phyloP scores from a whole-genome alignment of 2,329 filamentous ascomycete species.

The Tricladium varicosporioides region DNA sequence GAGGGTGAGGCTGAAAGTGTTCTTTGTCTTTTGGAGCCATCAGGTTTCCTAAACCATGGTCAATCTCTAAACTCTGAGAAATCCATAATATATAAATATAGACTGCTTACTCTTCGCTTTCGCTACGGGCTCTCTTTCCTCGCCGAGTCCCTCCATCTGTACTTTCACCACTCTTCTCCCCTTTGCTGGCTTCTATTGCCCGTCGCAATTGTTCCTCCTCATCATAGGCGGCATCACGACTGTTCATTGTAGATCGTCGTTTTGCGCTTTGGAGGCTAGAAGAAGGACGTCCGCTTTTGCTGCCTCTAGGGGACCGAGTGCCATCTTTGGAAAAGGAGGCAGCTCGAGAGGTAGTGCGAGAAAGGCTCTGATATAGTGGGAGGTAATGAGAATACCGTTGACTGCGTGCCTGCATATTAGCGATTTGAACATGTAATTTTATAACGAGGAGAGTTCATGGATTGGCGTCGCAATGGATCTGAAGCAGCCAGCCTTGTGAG shows the following conservation, averaged over 20 bases:
- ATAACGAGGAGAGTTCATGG: constrained; percentile 9
- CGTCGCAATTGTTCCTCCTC: constrained; percentile 86
- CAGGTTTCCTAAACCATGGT: constrained; percentile 57
- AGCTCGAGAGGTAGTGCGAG: constrained; percentile 58
- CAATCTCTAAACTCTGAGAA: constrained; percentile 12
- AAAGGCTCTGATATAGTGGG: constrained; percentile 52
- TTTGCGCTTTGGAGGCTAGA: constrained; percentile 52
- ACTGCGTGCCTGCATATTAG: constrained; percentile 46
- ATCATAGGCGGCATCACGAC: constrained; percentile 89
- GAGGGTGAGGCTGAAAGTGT: constrained; percentile 75
- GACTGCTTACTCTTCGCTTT: constrained; percentile 83
- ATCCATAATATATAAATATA: background rate
- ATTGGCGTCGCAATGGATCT: constrained; percentile 13
- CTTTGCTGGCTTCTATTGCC: constrained; percentile 93
- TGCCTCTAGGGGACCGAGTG: constrained; percentile 51
- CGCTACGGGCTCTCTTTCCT: constrained; percentile 81
- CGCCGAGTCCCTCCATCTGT: constrained; percentile 55
- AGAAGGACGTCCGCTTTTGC: constrained; percentile 52
- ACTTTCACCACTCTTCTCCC: constrained; percentile 50
- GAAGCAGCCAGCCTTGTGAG: constrained; percentile 33
- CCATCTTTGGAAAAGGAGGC: constrained; percentile 64
- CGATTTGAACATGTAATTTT: constrained; percentile 14
- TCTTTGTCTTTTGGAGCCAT: constrained; percentile 75
- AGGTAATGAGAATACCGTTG: constrained; percentile 67
- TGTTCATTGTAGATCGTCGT: constrained; percentile 95